These are phyloP conservation scores for Eucalyptus victrix DNA, from an alignment of 345 rosid genomes.

Conservation along the genomic window DNA sequence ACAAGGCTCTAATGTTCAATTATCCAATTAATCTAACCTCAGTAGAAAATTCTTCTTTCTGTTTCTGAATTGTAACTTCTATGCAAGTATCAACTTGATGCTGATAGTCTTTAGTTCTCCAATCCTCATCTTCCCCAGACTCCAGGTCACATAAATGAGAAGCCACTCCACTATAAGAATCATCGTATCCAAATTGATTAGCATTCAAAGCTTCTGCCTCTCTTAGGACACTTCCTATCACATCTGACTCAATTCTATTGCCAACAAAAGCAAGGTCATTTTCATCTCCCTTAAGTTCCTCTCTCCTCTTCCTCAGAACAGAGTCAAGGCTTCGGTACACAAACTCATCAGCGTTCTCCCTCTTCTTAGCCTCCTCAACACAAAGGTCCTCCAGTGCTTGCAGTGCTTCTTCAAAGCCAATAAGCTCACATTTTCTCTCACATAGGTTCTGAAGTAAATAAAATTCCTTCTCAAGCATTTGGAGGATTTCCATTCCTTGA, in stretches of 20 bases:
- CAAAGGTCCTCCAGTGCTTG: constrained; percentile 76
- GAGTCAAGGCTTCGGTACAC: constrained; percentile 46
- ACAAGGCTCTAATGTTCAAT: background rate
- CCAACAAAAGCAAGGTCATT: constrained; percentile 27
- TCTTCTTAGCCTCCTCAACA: constrained; percentile 74
- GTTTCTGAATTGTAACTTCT: constrained; percentile 71
- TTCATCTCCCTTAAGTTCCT: constrained; percentile 45
- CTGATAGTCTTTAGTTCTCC: constrained; percentile 59
- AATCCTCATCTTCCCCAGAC: constrained; percentile 70
- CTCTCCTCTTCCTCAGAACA: constrained; percentile 60
- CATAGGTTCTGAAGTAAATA: constrained; percentile 66
- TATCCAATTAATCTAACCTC: constrained; percentile 45
- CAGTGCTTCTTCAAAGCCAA: constrained; percentile 79
- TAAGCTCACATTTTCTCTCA: constrained; percentile 68
- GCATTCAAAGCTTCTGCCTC: constrained; percentile 61
- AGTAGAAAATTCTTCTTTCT: constrained; percentile 61
- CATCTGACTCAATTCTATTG: constrained; percentile 61
- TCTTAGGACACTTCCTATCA: constrained; percentile 58
- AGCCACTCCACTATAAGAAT: constrained; percentile 36
- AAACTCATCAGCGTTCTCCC: constrained; percentile 45
- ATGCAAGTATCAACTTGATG: constrained; percentile 68
- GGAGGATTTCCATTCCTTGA: constrained; percentile 68
- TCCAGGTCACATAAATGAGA: constrained; percentile 79
- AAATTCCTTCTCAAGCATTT: constrained; percentile 74
- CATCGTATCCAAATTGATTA: constrained; percentile 68